Conservation (phyloP, 495 filamentous ascomycete species). For the Cenococcum geophilum region DNA sequence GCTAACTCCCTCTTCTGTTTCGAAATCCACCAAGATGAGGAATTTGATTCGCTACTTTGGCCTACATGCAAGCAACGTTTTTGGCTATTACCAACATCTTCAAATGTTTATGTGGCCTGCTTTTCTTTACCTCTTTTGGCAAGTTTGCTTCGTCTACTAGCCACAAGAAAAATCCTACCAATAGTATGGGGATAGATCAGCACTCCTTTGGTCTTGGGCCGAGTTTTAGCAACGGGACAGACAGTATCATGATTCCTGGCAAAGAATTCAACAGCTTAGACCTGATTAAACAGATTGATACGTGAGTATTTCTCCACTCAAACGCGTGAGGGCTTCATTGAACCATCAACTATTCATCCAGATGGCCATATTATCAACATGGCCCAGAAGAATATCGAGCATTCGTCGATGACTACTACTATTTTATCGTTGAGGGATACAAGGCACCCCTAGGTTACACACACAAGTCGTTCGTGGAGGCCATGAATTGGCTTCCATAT, state of each 20-base stretch:
- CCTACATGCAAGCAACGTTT: too few relatives aligned
- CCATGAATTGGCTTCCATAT: not conserved
- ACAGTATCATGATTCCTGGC: not conserved
- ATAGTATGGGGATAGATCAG: too few relatives aligned
- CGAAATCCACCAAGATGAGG: too few relatives aligned
- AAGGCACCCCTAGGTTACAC: conserved; percentile 20
- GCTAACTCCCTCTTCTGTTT: too few relatives aligned
- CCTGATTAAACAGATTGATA: not conserved
- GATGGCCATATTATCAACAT: conserved; percentile 27
- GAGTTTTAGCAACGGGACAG: too few relatives aligned
- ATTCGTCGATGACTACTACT: conserved; percentile 14
- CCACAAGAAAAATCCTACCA: too few relatives aligned
- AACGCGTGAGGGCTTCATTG: not conserved
- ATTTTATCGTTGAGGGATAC: conserved; percentile 27
- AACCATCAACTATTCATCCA: not conserved
- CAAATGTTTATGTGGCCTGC: too few relatives aligned
- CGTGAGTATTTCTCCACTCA: not conserved
- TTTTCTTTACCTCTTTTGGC: too few relatives aligned
- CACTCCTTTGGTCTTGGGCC: too few relatives aligned
- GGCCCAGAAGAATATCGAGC: conserved; percentile 14
- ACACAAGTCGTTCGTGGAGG: conserved; percentile 16
- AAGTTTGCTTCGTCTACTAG: too few relatives aligned
- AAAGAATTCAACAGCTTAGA: not conserved
- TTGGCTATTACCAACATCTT: too few relatives aligned
- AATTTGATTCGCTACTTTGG: too few relatives aligned